Percentiles rank a stretch among this genome's conserved stretches.
Conservation (phyloP, 2,329 filamentous ascomycete genomes). For the Hypoxylon sp. region DNA sequence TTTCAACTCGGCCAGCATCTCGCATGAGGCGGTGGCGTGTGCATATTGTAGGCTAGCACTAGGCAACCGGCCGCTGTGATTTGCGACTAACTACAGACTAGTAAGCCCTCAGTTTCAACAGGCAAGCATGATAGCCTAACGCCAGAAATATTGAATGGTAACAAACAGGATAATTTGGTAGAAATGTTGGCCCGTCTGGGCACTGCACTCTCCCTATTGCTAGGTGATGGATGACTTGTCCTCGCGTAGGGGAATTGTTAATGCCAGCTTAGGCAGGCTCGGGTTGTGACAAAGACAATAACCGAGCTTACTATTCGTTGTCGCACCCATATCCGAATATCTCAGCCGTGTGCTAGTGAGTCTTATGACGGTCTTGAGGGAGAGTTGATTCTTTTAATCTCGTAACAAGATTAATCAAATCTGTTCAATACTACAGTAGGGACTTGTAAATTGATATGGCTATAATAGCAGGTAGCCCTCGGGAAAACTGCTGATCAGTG, state of each 20-base stretch:
- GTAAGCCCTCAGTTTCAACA: slow-evolving; percentile 40
- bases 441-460: slow-evolving; percentile 29
- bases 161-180: slow-evolving; percentile 42
- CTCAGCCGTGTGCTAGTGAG: slow-evolving; percentile 30
- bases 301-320: slow-evolving; percentile 46
- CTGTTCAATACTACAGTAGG: slow-evolving; percentile 29
- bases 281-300: slow-evolving; percentile 31
- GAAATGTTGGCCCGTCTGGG: slow-evolving; percentile 40
- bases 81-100: slow-evolving; percentile 32
- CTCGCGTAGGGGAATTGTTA: slow-evolving; percentile 19
- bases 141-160: slow-evolving; percentile 34
- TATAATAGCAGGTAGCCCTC: slow-evolving; percentile 19
- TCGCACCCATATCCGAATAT: slow-evolving; percentile 32
- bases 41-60: slow-evolving; percentile 24
- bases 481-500: slow-evolving; percentile 38
- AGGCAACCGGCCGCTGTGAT: slow-evolving; percentile 38
- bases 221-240: slow-evolving; percentile 17
- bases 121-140: slow-evolving; percentile 26
- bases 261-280: slow-evolving; percentile 28
- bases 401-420: slow-evolving; percentile 43
- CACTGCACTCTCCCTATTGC: slow-evolving; percentile 28
- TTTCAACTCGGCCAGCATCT: slow-evolving; percentile 30
- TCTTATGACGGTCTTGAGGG: slow-evolving; percentile 18
- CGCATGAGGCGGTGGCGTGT: slow-evolving; percentile 27
- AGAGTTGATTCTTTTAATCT: slow-evolving; percentile 37